Evolutionary conservation across 2,329 filamentous ascomycete species (phyloP).

Genomic region (Penicillium sp.): DNA sequence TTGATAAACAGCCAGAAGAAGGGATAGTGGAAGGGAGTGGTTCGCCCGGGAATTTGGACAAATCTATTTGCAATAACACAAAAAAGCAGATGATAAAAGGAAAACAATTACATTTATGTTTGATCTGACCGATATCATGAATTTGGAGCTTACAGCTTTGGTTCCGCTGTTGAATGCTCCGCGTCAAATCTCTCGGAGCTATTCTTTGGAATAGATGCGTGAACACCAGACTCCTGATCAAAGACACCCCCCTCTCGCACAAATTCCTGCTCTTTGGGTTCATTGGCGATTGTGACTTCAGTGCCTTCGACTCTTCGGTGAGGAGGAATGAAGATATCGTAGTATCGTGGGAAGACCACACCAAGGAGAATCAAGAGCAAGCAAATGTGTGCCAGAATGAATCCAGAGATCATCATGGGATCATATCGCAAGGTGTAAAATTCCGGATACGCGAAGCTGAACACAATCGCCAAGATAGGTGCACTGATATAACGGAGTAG

Average conservation of each 20-base stretch:
- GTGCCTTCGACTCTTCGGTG: conserved; percentile 49
- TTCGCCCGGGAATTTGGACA: too few species aligned
- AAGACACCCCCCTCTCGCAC: not conserved
- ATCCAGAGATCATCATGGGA: conserved; percentile 54
- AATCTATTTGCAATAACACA: too few species aligned
- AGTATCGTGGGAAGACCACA: conserved; percentile 57
- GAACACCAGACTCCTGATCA: not conserved
- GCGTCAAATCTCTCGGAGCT: not conserved
- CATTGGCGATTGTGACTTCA: not conserved
- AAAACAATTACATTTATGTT: not conserved
- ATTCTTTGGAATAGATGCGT: not conserved
- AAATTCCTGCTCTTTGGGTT: conserved; percentile 1
- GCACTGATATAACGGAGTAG: conserved; percentile 54
- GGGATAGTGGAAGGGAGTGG: too few species aligned
- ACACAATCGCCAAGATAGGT: conserved; percentile 54
- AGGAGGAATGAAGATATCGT: conserved; percentile 54
- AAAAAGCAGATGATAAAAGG: too few species aligned
- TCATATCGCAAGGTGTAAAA: conserved; percentile 53
- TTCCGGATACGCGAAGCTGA: conserved; percentile 54
- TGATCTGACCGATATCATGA: not conserved
- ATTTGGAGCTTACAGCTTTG: not conserved
- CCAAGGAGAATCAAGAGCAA: conserved; percentile 52
- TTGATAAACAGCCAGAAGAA: too few species aligned
- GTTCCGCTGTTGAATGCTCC: not conserved
- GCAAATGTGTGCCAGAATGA: conserved; percentile 50